These are phyloP conservation scores for Solanum paucissectum DNA, from an alignment of 257 asterid species.

Conservation along the genomic window DNA sequence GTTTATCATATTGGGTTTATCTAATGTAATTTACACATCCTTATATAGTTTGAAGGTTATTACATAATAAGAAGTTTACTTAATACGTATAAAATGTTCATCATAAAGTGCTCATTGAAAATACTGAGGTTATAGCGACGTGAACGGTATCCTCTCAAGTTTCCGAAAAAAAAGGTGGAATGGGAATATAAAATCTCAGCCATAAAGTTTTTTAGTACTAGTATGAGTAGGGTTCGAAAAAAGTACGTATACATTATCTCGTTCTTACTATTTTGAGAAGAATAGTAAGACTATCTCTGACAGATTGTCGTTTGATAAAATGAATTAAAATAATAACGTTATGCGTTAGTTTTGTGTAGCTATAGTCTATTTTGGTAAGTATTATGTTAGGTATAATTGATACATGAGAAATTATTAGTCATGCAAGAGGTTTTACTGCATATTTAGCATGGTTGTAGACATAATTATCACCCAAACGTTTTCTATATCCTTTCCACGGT, in stretches of 20 bases:
- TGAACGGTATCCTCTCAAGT: background rate
- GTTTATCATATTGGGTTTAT: background rate
- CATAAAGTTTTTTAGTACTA: no score
- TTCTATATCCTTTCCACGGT: accelerated
- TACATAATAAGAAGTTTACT: no score
- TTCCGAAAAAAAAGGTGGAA: background rate
- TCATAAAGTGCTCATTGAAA: background rate
- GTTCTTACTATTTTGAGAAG: background rate
- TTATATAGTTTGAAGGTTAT: no score
- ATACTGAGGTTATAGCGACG: background rate
- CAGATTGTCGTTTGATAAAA: no score
- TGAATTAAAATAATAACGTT: background rate
- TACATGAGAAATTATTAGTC: background rate
- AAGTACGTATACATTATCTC: accelerated
- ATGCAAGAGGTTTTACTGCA: background rate
- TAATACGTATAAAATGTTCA: no score
- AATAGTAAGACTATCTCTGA: no score
- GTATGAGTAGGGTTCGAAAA: background rate
- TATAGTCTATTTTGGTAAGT: no score
- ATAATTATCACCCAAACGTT: no score
- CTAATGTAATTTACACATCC: no score
- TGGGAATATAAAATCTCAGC: background rate
- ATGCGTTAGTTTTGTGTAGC: background rate
- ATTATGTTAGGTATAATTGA: no score
- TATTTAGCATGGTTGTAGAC: background rate